Base-by-base conservation (phyloP, 805 yeast species). In the Ogataea pilisensis region DNA sequence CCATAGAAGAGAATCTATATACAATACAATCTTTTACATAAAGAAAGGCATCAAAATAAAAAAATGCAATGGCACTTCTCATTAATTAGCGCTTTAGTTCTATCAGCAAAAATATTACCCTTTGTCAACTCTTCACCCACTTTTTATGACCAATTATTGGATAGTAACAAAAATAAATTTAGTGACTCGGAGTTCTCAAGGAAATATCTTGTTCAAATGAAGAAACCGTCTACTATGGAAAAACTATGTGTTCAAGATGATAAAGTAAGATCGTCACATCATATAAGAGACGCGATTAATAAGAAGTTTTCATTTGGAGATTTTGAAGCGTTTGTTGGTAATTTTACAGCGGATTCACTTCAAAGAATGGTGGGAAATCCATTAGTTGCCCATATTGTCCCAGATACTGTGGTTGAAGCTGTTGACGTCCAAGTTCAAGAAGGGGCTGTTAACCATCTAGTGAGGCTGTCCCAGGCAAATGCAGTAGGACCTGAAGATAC, bases 291-390 rank as follows among this genome's bases (percentile, higher is more conserved):
- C 29, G 60, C 68, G 31, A 72, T 85, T 21, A 65, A 69, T 11
- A 69, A 72, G 41, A 66, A 75, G 11, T 78, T 78, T 49, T 70
- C 84, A 0, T 78, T 87, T 53, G 95, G 95, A 1, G 71, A 70
- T 18, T 83, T 85, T 55, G 77, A 75, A 48, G 95, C 85, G 0
- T 76, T 88, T 45, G 71, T 82, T 0, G 88, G 89, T 1, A 72
- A 71, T 40, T 76, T 82, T 55, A 66, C 80, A 9, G 57, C 62
- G 21, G 75, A 66, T 9, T 65, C 72, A 1, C 51, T 76, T 28
- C 70, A 68, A 8, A 65, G 72, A 50, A 69, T 82, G 44, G 67
- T 67, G 31, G 60, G 58, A 17, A 81, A 80, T 54, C 88, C 87
- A 2, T 60, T 79, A 47, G 80, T 88, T 27, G 78, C 78, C 3